Evolutionary conservation across 106 monocot species (phyloP), one percentile per base, ranked within the genome.

Genomic region (Acorus gramineus): DNA sequence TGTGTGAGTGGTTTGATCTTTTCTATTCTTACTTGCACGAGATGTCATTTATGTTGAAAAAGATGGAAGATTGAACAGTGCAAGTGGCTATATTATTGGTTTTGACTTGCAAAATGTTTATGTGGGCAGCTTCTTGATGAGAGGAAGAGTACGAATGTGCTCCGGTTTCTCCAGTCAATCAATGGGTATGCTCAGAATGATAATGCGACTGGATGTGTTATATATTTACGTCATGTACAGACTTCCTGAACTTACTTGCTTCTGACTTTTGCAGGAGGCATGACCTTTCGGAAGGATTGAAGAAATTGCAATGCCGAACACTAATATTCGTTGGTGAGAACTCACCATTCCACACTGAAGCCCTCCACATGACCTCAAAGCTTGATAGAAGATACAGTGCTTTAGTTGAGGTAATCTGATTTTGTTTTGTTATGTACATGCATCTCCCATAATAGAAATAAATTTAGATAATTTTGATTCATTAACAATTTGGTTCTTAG

Each of bases 301-400:
- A 80, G 73, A 72, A 72, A 42, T 61, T 86, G 7, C 73, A 68
- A 43, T 86, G 86, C 57, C 51, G 63, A 53, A 82, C 86, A 4
- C 82, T 86, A 57, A 80, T 86, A 58, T 82, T 79, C 62, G 85
- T 86, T 3, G 90, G 90, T 13, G 86, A 82, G 51, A 76, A 76
- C 62, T 85, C 85, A 48, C 78, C 80, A 8, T 83, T 86, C 74
- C 80, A 82, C 52, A 66, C 80, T 2, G 83, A 83, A 50, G 67
- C 85, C 11, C 62, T 90, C 52, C 73, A 90, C 63, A 82, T 90
- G 85, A 75, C 76, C 47, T 68, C 86, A 48, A 83, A 83, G 57
- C 63, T 86, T 10, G 80, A 83, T 64, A 56, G 51, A 47, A 80
- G 75, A 80, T 78, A 70, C 47, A 78, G 85, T 44, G 90, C 90